Base-by-base conservation (phyloP, 306 rosid genomes). In the Begonia peltatifolia region DNA sequence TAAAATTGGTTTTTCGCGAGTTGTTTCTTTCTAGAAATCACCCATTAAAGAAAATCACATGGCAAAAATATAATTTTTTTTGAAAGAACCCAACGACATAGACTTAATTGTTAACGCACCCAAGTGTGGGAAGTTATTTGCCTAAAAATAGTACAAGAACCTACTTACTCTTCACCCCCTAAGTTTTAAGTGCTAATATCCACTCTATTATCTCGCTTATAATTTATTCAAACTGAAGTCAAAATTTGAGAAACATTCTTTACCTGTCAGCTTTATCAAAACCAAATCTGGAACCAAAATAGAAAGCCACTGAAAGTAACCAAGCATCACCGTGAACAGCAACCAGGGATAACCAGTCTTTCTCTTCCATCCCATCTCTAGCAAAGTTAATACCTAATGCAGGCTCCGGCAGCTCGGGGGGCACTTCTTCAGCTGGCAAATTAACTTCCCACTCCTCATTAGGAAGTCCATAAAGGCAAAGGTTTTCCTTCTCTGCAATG, bases 381-480 rank as follows among this genome's bases (percentile, higher is more conserved):
- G 81, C 79, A 60, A 75, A 79, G 79, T 79, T 79, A 63, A 79
- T 79, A 54, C 85, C 85, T 54, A 79, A 54, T 10, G 81, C 76
- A 51, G 81, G 85, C 60, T 79, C 81, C 0, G 85, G 81, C 44
- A 79, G 72, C 52, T 79, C 85, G 0, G 85, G 79, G 57, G 85
- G 85, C 53, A 79, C 81, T 60, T 75, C 76, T 58, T 75, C 81
- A 11, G 76, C 76, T 46, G 85, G 85, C 47, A 72, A 67, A 38
- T 68, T 75, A 54, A 79, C 81, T 55, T 72, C 81, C 85, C 85
- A 75, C 12, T 68, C 57, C 49, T 69, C 85, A 55, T 59, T 69
- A 30, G 81, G 79, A 53, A 66, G 67, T 52, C 85, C 81, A 71
- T 71, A 75, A 42, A 75, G 75, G 59, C 79, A 79, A 54, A 79